These are phyloP conservation scores for Penicillium sp. DNA, from an alignment of 2,329 filamentous ascomycete genomes.

Conservation along the genomic window DNA sequence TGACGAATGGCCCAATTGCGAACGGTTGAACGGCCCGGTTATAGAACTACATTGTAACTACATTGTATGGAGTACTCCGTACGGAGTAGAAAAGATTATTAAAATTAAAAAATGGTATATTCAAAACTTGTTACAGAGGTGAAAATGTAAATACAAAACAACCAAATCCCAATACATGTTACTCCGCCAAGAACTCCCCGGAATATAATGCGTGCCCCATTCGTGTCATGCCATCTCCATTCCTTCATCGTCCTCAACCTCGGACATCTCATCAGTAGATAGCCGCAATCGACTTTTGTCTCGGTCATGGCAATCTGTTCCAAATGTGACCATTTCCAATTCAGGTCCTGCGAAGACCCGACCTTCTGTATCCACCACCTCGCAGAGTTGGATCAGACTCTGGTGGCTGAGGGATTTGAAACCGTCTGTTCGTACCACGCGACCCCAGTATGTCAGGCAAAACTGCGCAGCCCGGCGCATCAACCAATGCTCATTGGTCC, in stretches of 20 bases:
- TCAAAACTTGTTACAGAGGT: neutral
- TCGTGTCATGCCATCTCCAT: slow-evolving; percentile 44
- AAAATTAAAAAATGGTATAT: neutral
- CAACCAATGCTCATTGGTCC: slow-evolving; percentile 91
- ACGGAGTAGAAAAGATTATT: neutral
- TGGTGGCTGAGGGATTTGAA: slow-evolving; percentile 77
- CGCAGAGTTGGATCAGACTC: slow-evolving; percentile 84
- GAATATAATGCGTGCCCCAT: slow-evolving; percentile 18
- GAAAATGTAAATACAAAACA: slow-evolving; percentile 1
- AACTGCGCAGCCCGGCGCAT: slow-evolving; percentile 83
- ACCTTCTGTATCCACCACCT: slow-evolving; percentile 92
- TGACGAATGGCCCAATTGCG: slow-evolving; percentile 5
- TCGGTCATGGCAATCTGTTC: slow-evolving; percentile 44
- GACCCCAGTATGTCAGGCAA: slow-evolving; percentile 91
- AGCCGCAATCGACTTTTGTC: slow-evolving; percentile 34
- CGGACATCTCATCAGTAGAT: slow-evolving; percentile 37
- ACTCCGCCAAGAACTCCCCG: slow-evolving; percentile 19
- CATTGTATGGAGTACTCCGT: too few relatives aligned
- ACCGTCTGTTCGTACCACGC: slow-evolving; percentile 82
- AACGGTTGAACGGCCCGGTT: slow-evolving; percentile 15
- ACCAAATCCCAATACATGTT: neutral
- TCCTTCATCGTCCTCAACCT: slow-evolving; percentile 49
- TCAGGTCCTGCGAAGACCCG: slow-evolving; percentile 86
- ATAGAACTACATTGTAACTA: too few relatives aligned
- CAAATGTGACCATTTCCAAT: slow-evolving; percentile 60